These are phyloP conservation scores for Kwoniella shivajii DNA, from an alignment of 1,284 basidiomycete genomes.

Conservation along the genomic window DNA sequence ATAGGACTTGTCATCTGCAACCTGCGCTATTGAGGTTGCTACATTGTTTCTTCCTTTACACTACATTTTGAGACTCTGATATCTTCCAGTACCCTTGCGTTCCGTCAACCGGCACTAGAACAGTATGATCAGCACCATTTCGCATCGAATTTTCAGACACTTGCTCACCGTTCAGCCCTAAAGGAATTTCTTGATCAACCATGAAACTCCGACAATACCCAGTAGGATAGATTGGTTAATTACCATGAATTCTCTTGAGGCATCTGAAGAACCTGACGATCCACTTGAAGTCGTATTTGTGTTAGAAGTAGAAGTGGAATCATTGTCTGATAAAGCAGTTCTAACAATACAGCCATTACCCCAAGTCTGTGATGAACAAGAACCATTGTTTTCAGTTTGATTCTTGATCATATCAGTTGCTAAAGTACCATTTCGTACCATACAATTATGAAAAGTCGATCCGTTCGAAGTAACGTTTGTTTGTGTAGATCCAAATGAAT, in stretches of 20 bases:
- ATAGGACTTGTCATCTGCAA: no score
- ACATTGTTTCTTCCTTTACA: no score
- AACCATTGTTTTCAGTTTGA: background rate
- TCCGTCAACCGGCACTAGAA: background rate
- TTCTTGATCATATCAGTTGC: background rate
- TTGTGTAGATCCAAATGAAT: background rate
- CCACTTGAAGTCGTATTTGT: background rate
- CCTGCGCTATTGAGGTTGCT: no score
- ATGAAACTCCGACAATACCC: background rate
- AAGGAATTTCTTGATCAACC: background rate
- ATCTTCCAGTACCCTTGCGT: no score
- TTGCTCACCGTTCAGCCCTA: background rate
- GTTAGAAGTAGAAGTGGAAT: background rate
- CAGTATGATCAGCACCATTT: background rate
- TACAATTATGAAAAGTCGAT: background rate
- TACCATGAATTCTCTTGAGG: background rate
- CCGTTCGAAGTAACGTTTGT: background rate
- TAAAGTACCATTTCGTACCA: background rate
- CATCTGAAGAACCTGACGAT: background rate
- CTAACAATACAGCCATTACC: constrained; percentile 6
- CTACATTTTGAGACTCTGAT: no score
- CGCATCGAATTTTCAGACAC: background rate
- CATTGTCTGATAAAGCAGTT: background rate
- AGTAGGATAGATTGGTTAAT: background rate
- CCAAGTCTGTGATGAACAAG: background rate